Conservation (phyloP, 2,329 filamentous ascomycete genomes). For the Arthrocladium fulminans region DNA sequence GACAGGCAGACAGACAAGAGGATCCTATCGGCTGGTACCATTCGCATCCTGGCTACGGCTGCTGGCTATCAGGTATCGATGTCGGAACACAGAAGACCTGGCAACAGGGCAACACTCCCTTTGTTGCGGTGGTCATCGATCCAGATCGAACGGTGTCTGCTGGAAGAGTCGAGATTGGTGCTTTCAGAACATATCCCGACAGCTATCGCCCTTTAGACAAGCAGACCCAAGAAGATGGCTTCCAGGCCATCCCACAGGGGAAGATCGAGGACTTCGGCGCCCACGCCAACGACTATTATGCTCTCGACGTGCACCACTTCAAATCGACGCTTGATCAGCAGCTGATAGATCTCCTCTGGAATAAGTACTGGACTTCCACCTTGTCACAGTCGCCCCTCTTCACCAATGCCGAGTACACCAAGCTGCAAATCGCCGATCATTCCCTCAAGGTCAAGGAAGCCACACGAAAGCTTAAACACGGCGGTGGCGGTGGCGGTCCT, state of each 20-base stretch:
- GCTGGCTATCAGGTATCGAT: conserved; percentile 95
- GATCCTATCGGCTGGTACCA: conserved; percentile 98
- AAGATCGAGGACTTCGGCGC: conserved; percentile 96
- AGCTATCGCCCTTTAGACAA: conserved; percentile 53
- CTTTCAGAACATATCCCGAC: conserved; percentile 82
- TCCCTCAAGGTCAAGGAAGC: conserved; percentile 70
- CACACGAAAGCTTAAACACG: conserved; percentile 34
- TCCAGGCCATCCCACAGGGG: conserved; percentile 66
- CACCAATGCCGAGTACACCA: conserved; percentile 86
- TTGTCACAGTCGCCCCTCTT: conserved; percentile 83
- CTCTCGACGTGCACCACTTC: conserved; percentile 84
- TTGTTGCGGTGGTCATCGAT: conserved; percentile 91
- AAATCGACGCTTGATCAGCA: conserved; percentile 85
- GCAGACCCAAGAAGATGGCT: conserved; percentile 34
- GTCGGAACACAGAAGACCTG: conserved; percentile 79
- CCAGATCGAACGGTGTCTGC: conserved; percentile 90
- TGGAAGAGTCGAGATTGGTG: conserved; percentile 93
- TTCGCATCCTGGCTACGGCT: conserved; percentile 93
- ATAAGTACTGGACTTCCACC: conserved; percentile 98
- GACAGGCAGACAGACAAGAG: conserved; percentile 60
- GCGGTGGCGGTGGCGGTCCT: conserved; percentile 11
- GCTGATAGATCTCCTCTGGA: conserved; percentile 84
- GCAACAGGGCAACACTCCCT: conserved; percentile 79
- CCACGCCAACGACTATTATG: conserved; percentile 83
- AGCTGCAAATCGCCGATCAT: conserved; percentile 83